These are phyloP conservation scores for Pyrenochaeta sp. DNA, from an alignment of 2,329 filamentous ascomycete genomes.

Conservation along the genomic window DNA sequence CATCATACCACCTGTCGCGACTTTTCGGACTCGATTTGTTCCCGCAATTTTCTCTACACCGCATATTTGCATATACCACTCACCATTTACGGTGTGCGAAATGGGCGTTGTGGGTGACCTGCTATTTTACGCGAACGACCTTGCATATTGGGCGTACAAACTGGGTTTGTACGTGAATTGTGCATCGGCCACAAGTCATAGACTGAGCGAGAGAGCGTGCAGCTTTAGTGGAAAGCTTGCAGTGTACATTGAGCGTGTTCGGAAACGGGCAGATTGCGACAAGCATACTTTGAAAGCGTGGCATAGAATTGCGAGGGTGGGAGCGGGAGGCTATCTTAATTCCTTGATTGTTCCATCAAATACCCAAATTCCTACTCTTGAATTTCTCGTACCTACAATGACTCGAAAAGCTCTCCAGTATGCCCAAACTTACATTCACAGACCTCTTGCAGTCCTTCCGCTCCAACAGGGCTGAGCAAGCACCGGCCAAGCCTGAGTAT, in stretches of 20 bases:
- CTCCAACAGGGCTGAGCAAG: no score
- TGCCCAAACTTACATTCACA: background rate
- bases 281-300: background rate
- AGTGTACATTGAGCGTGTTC: background rate
- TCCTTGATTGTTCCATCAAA: background rate
- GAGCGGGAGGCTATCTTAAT: background rate
- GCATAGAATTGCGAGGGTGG: background rate
- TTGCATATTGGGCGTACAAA: slow-evolving; percentile 1
- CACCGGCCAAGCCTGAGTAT: no score
- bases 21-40: slow-evolving; percentile 12
- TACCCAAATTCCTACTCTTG: slow-evolving; percentile 1
- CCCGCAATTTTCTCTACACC: slow-evolving; percentile 15
- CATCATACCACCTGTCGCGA: slow-evolving; percentile 27
- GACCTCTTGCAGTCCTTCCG: background rate
- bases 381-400: background rate
- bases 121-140: background rate
- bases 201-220: background rate
- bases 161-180: background rate
- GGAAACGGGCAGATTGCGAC: background rate
- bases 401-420: background rate
- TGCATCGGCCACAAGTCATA: background rate
- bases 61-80: slow-evolving; percentile 26
- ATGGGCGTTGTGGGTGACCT: slow-evolving; percentile 22
- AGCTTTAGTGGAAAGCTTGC: background rate
- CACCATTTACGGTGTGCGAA: slow-evolving; percentile 18